Base-by-base conservation (phyloP, 176 grass and related monocot species). In the Ananas comosus region DNA sequence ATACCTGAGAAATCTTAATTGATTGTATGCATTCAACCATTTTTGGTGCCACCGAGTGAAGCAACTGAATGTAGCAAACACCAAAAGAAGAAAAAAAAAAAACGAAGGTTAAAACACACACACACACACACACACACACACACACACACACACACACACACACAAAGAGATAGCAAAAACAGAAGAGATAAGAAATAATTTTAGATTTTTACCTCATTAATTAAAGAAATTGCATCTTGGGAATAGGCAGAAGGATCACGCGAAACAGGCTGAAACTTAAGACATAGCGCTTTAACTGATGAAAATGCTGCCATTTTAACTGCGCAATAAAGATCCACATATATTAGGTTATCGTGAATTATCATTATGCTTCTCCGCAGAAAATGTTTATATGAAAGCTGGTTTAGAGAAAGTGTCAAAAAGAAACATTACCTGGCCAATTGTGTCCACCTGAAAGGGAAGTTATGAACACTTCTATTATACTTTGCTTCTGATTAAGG, bases 1-100 rank as follows among this genome's bases (percentile, higher is more conserved):
- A 61, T 89, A 96, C 93, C 93, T 92, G 88, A 78, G 79, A 73
- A 81, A 96, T 96, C 83, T 90, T 96, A 65, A 96, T 56, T 47
- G 79, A 65, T 49, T 49, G 71, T 79, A 96, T 85, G 61, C 81
- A 85, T 13, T 89, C 88, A 53, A 96, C 76, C 68, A 96, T 56
- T 74, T 87, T 77, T 19, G 86, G 80, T 50, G 79, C 80, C 69
- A 89, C 79, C 33, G 70, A 89, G 70, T 92, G 81, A 74, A 92
- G 85, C 75, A 92, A 59, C 93, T 96, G 88, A 76, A 83, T 70
- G 56, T 21, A 66, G 25, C 33, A 63, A 63, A 27, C 9, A 67
- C 13, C 24, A 72, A 71, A 65, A 79, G 76, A 63, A 82, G 10
- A 86, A 22, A 21, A 84, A 79, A 21, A 84, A 79, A 11, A 79